These are phyloP conservation scores for Anthoceros angustus DNA, from an alignment of 225 moss, liverwort and hornwort species.

Conservation along the genomic window DNA sequence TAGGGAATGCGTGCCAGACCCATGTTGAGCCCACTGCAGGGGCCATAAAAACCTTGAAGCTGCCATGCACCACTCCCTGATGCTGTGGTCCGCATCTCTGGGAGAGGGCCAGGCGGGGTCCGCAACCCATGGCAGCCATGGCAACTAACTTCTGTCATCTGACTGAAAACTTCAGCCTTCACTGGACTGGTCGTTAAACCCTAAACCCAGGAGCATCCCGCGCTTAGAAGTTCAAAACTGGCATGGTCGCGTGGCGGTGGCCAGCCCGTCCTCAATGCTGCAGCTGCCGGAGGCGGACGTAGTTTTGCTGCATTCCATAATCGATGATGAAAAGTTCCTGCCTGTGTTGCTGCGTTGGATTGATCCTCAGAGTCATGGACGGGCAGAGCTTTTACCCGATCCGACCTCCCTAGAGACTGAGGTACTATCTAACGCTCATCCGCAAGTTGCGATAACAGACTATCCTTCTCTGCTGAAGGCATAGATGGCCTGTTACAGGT, in stretches of 20 bases:
- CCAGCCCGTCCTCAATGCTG: not conserved
- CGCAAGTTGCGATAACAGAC: too few species aligned
- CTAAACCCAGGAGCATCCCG: too few species aligned
- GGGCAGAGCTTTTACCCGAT: slow-evolving; percentile 6
- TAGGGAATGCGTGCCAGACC: not conserved
- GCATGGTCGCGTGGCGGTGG: too few species aligned
- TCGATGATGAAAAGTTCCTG: slow-evolving; percentile 25
- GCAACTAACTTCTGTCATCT: not conserved
- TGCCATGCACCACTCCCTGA: too few species aligned
- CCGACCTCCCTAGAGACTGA: not conserved
- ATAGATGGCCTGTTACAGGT: slow-evolving; percentile 13
- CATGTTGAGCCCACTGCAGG: not conserved
- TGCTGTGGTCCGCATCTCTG: not conserved
- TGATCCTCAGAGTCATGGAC: slow-evolving; percentile 33
- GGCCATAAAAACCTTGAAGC: not conserved
- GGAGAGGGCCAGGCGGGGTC: not conserved
- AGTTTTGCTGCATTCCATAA: slow-evolving; percentile 29
- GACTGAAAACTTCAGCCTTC: too few species aligned
- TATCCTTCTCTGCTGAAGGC: too few species aligned
- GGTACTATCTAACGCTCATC: not conserved
- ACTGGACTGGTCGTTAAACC: too few species aligned
- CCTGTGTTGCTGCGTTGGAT: slow-evolving; percentile 40
- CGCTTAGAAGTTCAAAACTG: too few species aligned
- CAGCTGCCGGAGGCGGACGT: slow-evolving; percentile 22
- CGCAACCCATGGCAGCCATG: not conserved